A percentile compares a stretch with the other conserved stretches of the same genome.
Conservation (phyloP, 768 basidiomycete species). For the Pulveroboletus sp. region DNA sequence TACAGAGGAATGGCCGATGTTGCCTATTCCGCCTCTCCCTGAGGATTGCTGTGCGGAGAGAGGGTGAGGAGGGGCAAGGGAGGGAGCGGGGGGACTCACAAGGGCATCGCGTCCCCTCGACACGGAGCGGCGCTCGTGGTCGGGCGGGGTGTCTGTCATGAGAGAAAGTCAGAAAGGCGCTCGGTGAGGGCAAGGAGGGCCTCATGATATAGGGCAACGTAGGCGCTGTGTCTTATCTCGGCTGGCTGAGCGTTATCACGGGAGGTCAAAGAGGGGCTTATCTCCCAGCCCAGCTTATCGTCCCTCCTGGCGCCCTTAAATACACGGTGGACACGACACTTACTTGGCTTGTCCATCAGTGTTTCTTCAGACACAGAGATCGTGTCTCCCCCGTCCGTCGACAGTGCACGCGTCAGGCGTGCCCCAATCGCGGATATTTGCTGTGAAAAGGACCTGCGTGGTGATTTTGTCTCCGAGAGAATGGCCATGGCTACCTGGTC, state of each 20-base stretch:
- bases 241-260: slow-evolving; percentile 8
- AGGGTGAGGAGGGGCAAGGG: background rate
- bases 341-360: slow-evolving; percentile 15
- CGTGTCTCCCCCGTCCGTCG: slow-evolving; percentile 4
- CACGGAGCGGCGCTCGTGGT: slow-evolving; percentile 39
- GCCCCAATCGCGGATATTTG: slow-evolving; percentile 19
- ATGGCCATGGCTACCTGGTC: slow-evolving; percentile 5
- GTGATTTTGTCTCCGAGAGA: slow-evolving; percentile 1
- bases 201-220: background rate
- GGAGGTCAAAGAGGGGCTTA: slow-evolving; percentile 20
- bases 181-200: too few relatives aligned
- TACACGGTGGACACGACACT: background rate
- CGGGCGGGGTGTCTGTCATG: slow-evolving; percentile 23
- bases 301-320: background rate
- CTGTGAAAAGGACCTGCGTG: slow-evolving; percentile 12
- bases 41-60: slow-evolving; percentile 42
- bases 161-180: too few relatives aligned
- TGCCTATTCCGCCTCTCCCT: slow-evolving; percentile 67
- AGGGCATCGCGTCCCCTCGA: slow-evolving; percentile 59
- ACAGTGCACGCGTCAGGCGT: slow-evolving; percentile 12
- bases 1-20: slow-evolving; percentile 49
- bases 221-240: slow-evolving; percentile 15
- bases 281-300: slow-evolving; percentile 4
- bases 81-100: slow-evolving; percentile 34
- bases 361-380: slow-evolving; percentile 2